Evolutionary conservation across 306 rosid species (phyloP).

Genomic region (Pterocarpus macrocarpus): DNA sequence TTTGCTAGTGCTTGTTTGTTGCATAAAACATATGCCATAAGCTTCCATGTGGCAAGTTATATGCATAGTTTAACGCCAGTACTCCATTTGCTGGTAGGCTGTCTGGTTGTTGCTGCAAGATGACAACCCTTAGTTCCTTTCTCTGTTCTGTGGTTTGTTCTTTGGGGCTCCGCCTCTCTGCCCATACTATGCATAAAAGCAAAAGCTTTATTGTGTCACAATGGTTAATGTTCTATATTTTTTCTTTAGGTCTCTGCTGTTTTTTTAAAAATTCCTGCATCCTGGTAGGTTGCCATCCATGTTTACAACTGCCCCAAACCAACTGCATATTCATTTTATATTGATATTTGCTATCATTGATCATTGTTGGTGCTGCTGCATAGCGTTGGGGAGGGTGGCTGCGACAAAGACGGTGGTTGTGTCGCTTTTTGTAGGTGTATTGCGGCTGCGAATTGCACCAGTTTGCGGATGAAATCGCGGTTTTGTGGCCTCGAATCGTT

Average conservation of each 20-base stretch:
- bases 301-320: not conserved
- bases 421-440: too few species aligned
- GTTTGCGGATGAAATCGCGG: too few species aligned
- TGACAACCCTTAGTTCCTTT: not conserved
- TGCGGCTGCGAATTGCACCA: too few species aligned
- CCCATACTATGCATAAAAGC: not conserved
- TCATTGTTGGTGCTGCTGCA: too few species aligned
- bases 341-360: not conserved
- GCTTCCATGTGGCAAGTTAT: not conserved
- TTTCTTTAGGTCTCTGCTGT: not conserved
- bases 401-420: too few species aligned
- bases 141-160: not conserved
- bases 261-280: not conserved
- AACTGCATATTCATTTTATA: not conserved
- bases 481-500: too few species aligned
- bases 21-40: not conserved
- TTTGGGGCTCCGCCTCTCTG: not conserved
- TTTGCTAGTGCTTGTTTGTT: not conserved
- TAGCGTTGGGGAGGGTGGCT: too few species aligned
- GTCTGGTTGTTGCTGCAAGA: not conserved
- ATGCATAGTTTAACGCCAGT: not conserved
- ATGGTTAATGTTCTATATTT: not conserved
- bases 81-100: not conserved
- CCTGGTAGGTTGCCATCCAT: not conserved
- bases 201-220: too few species aligned